Base-by-base conservation (phyloP, 106 monocot species). In the Posidonia australis region DNA sequence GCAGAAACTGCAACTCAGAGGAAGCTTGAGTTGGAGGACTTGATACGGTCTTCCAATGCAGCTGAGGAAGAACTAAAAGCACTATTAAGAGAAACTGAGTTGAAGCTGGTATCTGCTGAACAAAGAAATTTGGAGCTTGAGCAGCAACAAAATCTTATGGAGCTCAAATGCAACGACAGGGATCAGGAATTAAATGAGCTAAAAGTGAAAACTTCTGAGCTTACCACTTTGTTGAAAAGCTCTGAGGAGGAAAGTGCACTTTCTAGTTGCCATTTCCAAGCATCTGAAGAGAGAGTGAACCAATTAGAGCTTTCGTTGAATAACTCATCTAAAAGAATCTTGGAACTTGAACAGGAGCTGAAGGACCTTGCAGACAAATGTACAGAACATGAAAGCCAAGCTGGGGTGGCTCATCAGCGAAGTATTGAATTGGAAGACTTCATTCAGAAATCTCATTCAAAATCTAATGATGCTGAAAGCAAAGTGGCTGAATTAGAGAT, bases 251-350 rank as follows among this genome's bases (percentile, higher is more conserved):
- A 77, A 61, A 69, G 29, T 59, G 73, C 56, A 18, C 25, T 73
- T 46, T 78, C 70, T 9, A 73, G 30, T 65, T 67, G 65, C 46
- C 78, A 74, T 58, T 41, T 78, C 45, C 65, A 78, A 53, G 81
- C 57, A n/a, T 72, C 79, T 72, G 66, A 91, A 67, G 77, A 77
- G 23, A 83, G 69, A 63, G 72, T 82, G 62, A 71, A 20, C 44
- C 77, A 88, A 31, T 65, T 92, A 65, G 87, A 92, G 64, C 70
- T 69, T 51, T 84, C 92, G 45, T 52, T 85, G 57, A 61, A 42
- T 10, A 42, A 61, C 10, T 70, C 84, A 27, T 64, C 67, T 27
- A 60, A 76, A 22, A 83, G 65, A 47, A 77, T 65, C 13, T 70
- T 29, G 32, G 70, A 78, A 51, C 72, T 88, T 72, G 80, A 82